Conservation (phyloP, 805 yeast species). For the Candida schatavii region DNA sequence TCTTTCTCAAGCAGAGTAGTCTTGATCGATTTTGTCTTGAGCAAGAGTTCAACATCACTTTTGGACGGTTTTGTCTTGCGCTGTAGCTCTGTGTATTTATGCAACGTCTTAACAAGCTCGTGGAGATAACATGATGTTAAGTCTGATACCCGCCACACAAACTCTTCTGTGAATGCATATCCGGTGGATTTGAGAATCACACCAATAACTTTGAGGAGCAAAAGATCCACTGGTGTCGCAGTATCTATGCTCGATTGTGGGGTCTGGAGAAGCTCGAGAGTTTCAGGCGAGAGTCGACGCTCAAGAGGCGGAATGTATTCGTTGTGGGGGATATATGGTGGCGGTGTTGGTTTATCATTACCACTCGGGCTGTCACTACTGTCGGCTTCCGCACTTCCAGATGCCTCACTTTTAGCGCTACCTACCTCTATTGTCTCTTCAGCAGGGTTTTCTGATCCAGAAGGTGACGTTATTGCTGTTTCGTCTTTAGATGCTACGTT, state of each 20-base stretch:
- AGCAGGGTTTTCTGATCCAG: too few species aligned
- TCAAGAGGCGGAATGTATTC: slow-evolving; percentile 2
- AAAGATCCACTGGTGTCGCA: slow-evolving; percentile 22
- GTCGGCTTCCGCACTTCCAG: too few species aligned
- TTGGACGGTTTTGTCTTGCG: slow-evolving; percentile 55
- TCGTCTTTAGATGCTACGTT: too few species aligned
- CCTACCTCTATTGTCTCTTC: too few species aligned
- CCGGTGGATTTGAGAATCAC: slow-evolving; percentile 21
- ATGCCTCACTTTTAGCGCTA: too few species aligned
- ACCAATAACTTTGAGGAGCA: slow-evolving; percentile 27
- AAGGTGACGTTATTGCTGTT: too few species aligned
- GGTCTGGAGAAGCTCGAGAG: neutral
- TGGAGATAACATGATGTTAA: slow-evolving; percentile 29
- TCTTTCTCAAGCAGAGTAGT: slow-evolving; percentile 41
- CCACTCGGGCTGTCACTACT: neutral
- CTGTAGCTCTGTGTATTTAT: slow-evolving; percentile 55
- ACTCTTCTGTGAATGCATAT: slow-evolving; percentile 23
- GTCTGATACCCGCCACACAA: slow-evolving; percentile 26
- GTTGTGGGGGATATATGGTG: neutral
- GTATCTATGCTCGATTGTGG: neutral
- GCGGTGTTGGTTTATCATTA: neutral
- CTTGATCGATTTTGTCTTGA: slow-evolving; percentile 41
- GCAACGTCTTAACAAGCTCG: slow-evolving; percentile 40
- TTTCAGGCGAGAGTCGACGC: slow-evolving; percentile 2
- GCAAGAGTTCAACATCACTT: slow-evolving; percentile 47